phyloP scores from a whole-genome alignment of 495 filamentous ascomycete species.

The Aspergillus kassunensis region DNA sequence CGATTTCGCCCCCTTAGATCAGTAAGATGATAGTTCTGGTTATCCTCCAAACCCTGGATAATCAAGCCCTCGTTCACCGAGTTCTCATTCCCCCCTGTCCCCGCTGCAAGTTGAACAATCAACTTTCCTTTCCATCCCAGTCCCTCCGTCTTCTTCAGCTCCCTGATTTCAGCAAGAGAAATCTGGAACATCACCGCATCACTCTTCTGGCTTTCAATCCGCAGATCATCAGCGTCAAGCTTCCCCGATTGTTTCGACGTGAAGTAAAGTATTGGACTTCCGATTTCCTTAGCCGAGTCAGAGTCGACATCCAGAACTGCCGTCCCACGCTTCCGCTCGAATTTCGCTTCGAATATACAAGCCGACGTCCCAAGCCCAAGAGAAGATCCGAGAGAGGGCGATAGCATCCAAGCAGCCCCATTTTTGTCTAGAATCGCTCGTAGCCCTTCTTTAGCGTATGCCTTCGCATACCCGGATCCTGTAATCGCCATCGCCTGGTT shows the following conservation, averaged over 20 bases:
- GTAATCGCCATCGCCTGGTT: constrained; percentile 61
- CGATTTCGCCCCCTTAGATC: constrained; percentile 71
- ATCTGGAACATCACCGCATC: constrained; percentile 42
- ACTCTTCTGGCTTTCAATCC: constrained; percentile 45
- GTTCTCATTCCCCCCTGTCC: constrained; percentile 31
- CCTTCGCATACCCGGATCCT: background rate
- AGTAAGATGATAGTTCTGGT: constrained; percentile 58
- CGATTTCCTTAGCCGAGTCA: constrained; percentile 41
- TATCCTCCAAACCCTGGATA: constrained; percentile 47
- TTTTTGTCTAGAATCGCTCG: background rate
- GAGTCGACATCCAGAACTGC: constrained; percentile 54
- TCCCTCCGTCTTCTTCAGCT: constrained; percentile 78
- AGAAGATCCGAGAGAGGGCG: constrained; percentile 43
- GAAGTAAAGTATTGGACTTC: constrained; percentile 34
- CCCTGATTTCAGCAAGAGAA: constrained; percentile 54
- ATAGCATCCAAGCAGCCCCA: too few relatives aligned
- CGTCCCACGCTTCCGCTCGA: constrained; percentile 66
- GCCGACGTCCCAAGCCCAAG: constrained; percentile 23
- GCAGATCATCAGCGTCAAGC: constrained; percentile 24
- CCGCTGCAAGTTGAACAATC: constrained; percentile 74
- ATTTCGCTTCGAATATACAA: constrained; percentile 69
- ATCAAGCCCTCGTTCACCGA: constrained; percentile 71
- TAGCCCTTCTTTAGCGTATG: background rate
- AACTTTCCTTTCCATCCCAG: constrained; percentile 86
- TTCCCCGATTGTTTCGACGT: constrained; percentile 41